Percentiles rank a stretch among this genome's conserved stretches.
phyloP scores from a whole-genome alignment of 163 green algal species.

The Chlamydomonas reinhardtii region DNA sequence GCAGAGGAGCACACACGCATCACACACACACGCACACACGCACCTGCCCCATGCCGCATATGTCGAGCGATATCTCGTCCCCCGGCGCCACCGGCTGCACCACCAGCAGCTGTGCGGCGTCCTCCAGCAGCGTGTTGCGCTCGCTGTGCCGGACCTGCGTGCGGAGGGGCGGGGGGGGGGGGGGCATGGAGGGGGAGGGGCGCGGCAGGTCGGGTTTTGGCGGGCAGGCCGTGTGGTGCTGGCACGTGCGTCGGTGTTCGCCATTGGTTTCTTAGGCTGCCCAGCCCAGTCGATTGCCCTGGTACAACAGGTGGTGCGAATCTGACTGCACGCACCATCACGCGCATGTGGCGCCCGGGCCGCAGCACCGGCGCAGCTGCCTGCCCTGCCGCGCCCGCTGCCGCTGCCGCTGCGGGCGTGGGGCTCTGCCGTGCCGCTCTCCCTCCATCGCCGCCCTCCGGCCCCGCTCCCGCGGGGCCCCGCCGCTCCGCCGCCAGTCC shows the following conservation, averaged over 20 bases:
- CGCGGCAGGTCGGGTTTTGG: too few relatives aligned
- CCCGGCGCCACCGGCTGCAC: conserved; percentile 7
- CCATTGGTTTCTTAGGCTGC: too few relatives aligned
- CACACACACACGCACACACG: too few relatives aligned
- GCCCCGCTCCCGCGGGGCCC: background rate
- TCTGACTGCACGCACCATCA: background rate
- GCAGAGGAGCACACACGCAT: too few relatives aligned
- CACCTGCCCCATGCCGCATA: conserved; percentile 31
- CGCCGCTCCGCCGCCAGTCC: background rate
- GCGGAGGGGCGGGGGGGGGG: too few relatives aligned
- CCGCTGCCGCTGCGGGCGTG: background rate
- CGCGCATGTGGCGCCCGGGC: conserved; percentile 5
- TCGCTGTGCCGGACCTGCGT: background rate
- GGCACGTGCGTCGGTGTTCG: too few relatives aligned
- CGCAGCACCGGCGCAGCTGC: background rate
- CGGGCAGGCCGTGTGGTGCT: too few relatives aligned
- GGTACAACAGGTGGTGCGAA: too few relatives aligned
- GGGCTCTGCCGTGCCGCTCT: background rate
- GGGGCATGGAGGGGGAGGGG: too few relatives aligned
- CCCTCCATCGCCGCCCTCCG: too few relatives aligned
- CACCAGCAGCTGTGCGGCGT: conserved; percentile 31
- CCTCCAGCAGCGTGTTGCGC: conserved; percentile 14
- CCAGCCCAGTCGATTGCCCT: too few relatives aligned
- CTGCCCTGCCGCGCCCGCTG: background rate
- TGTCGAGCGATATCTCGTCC: conserved; percentile 35